Evolutionary conservation across 2,329 filamentous ascomycete species (phyloP).

Genomic region (Fusarium sp.): DNA sequence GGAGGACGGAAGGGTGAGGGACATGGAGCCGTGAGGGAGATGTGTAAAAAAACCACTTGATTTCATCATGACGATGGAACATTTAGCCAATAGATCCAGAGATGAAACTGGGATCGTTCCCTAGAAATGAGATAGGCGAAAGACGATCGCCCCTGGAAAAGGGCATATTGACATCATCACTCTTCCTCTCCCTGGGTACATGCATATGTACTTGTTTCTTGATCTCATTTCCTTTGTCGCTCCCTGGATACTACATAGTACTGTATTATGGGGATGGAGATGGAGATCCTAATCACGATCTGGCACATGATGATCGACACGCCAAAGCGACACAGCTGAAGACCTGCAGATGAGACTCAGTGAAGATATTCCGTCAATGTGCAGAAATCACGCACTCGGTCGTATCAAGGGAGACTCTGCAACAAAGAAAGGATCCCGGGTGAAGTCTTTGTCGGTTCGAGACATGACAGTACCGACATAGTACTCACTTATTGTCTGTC

Average conservation of each 20-base stretch:
- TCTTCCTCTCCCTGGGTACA: constrained; percentile 18
- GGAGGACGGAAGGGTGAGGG: background rate
- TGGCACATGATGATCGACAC: constrained; percentile 26
- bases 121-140: constrained; percentile 26
- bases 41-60: constrained; percentile 10
- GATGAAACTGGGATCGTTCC: constrained; percentile 1
- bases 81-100: constrained; percentile 20
- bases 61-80: constrained; percentile 35
- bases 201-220: constrained; percentile 2
- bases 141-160: constrained; percentile 14
- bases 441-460: constrained; percentile 4
- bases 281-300: constrained; percentile 16
- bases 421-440: background rate
- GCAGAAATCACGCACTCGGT: background rate
- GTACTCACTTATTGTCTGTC: constrained; percentile 1
- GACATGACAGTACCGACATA: background rate
- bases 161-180: constrained; percentile 30
- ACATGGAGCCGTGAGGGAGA: constrained; percentile 14
- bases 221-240: constrained; percentile 24
- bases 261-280: background rate
- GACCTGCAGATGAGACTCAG: constrained; percentile 30
- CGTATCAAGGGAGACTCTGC: constrained; percentile 13
- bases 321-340: constrained; percentile 5
- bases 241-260: constrained; percentile 5
- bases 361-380: constrained; percentile 26